Evolutionary conservation across 176 grass and related monocot species (phyloP), one percentile per base, ranked within the genome.

Genomic region (bread wheat (Triticum aestivum)): DNA sequence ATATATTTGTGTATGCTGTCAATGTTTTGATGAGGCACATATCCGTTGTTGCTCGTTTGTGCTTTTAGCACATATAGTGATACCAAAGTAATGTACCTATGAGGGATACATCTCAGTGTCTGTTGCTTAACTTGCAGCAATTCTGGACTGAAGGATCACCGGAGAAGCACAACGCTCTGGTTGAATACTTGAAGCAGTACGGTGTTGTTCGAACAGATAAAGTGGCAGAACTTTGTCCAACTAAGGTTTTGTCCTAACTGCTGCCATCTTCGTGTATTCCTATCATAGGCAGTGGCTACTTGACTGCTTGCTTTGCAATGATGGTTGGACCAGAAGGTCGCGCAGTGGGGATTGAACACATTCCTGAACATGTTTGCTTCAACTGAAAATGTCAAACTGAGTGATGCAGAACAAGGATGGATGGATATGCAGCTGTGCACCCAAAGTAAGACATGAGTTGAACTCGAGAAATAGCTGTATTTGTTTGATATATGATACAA

Each of bases 241-340:
- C 27, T 39, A 35, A 37, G 3, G 26, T 58, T 44, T 45, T 45
- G 35, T 45, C 8, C 44, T 37, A 75, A 79, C 14, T 87, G 11
- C 8, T 87, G 56, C 3, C 30, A 56, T 72, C 8, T 37, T 15
- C 24, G 66, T 74, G 34, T 42, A 18, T 83, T 56, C 14, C 9
- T 59, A 3, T 66, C 24, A 9, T 72, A 96, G 94, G 94, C 39
- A 96, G 88, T 84, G 94, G 94, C 39, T 96, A 93, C 69, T 69
- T 96, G 85, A 96, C 94, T 63, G 94, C 94, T 65, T 96, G 94
- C 69, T 96, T 93, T 88, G 91, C 91, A 83, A 90, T 96, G 89
- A 93, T 93, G 91, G 82, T 93, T 65, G 91, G 94, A 85, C 87
- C 87, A n/a, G 84, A 93, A 90, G 91, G 94, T 7, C 94, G 82